phyloP scores from a whole-genome alignment of 805 yeast genomes.

The Myxozyma udenii region DNA sequence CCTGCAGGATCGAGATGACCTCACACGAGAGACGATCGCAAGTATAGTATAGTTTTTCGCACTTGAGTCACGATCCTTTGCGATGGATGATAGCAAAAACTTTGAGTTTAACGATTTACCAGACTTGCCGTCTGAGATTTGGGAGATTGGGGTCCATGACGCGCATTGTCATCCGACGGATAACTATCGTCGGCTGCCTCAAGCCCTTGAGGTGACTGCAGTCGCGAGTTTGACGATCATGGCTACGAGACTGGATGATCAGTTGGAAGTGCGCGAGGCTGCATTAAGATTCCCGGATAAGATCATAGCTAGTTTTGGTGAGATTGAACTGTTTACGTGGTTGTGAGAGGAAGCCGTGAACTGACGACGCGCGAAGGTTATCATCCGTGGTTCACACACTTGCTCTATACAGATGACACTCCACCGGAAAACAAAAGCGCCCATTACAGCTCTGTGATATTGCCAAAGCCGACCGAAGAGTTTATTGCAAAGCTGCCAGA shows the following conservation, averaged over 20 bases:
- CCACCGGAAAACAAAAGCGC: constrained; percentile 38
- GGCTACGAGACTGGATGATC: constrained; percentile 41
- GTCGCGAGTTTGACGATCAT: constrained; percentile 35
- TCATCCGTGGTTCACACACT: constrained; percentile 90
- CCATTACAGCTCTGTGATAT: constrained; percentile 60
- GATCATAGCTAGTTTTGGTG: constrained; percentile 40
- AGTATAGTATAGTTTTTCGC: too few relatives aligned
- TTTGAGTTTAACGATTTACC: too few relatives aligned
- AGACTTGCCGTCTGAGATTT: too few relatives aligned
- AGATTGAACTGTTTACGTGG: not conserved
- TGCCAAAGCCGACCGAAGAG: constrained; percentile 38
- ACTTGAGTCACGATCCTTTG: too few relatives aligned
- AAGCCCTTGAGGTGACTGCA: constrained; percentile 10
- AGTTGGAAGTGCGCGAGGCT: constrained; percentile 35
- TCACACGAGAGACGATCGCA: too few relatives aligned
- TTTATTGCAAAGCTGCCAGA: constrained; percentile 55
- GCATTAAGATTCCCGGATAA: constrained; percentile 34
- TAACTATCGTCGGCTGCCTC: constrained; percentile 30
- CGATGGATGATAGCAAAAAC: too few relatives aligned
- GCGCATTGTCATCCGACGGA: constrained; percentile 46
- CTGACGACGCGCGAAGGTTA: constrained; percentile 48
- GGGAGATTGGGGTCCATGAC: constrained; percentile 34
- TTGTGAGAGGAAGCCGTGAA: not conserved
- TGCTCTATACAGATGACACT: constrained; percentile 44
- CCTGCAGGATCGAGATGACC: too few relatives aligned